Conservation (phyloP, 345 rosid species). For the Citrus inodora region DNA sequence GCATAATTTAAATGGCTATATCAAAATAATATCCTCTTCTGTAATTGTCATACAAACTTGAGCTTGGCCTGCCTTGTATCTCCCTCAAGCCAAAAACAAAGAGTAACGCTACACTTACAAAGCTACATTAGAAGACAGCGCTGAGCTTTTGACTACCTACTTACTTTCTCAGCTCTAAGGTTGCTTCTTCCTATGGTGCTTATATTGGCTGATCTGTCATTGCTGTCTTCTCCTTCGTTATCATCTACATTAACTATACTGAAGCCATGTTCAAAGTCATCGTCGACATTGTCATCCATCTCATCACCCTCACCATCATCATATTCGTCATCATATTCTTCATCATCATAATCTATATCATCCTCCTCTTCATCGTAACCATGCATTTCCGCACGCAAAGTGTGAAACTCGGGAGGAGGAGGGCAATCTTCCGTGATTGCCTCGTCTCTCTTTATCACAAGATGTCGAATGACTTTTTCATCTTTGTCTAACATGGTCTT, state of each 20-base stretch:
- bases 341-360: constrained; percentile 30
- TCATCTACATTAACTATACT: constrained; percentile 17
- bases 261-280: constrained; percentile 14
- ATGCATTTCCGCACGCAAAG: constrained; percentile 41
- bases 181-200: constrained; percentile 14
- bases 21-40: background rate
- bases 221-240: constrained; percentile 20
- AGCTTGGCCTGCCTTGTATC: background rate
- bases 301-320: constrained; percentile 33
- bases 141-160: constrained; percentile 6
- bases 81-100: background rate
- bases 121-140: background rate
- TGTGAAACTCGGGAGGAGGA: constrained; percentile 84
- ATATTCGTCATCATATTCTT: constrained; percentile 29
- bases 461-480: constrained; percentile 85
- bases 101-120: background rate
- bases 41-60: background rate
- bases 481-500: constrained; percentile 76
- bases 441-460: constrained; percentile 77
- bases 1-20: background rate
- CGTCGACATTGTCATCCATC: constrained; percentile 27
- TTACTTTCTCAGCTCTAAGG: constrained; percentile 15
- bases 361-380: constrained; percentile 53
- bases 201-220: constrained; percentile 5
- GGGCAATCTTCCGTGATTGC: constrained; percentile 75